Evolutionary conservation across 2,329 filamentous ascomycete genomes (phyloP), one percentile per base, ranked within the genome.

Genomic region (Cordyceps cicadae): DNA sequence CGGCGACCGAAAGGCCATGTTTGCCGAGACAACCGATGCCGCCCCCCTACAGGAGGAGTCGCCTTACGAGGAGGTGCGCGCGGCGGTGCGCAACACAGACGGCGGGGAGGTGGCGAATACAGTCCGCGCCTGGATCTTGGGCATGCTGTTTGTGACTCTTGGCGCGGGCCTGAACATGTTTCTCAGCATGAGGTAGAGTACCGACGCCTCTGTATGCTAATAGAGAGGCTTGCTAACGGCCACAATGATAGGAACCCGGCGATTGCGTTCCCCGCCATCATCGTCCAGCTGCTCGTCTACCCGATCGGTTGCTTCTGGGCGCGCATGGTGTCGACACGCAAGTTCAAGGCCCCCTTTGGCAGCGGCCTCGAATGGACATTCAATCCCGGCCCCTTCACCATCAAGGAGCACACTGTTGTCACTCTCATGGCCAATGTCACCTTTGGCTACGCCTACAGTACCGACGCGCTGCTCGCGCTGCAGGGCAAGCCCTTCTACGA

Each of bases 351-450:
- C 29, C 29, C 29, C 0, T 76, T 79, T 49, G 77, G 3, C 29
- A 8, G 29, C 29, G 29, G 78, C 5, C 17, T 74, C 21, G 67
- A 69, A 19, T 79, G 74, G 71, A 77, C 74, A 4, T 67, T 80
- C 26, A 81, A 80, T 64, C 76, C 79, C 0, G 78, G 78, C 1
- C 75, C 75, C 0, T 82, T 82, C 67, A 79, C 75, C 64, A 76
- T 76, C 65, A 83, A 82, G 67, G 80, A 82, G 68, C 80, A 82
- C 68, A 76, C 77, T 68, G 70, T 82, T 37, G 76, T 82, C 60
- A 77, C 77, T n/a, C 75, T 80, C 66, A 80, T 81, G 77, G 79
- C 84, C 56, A 83, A 84, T 66, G 78, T 77, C 15, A 76, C 75
- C 5, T 79, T 80, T 62, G 74, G 74, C 15, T 75, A 75, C 61